Base-by-base conservation (phyloP, 352 stramenopile genomes). In the Elongisporangium anandrum region DNA sequence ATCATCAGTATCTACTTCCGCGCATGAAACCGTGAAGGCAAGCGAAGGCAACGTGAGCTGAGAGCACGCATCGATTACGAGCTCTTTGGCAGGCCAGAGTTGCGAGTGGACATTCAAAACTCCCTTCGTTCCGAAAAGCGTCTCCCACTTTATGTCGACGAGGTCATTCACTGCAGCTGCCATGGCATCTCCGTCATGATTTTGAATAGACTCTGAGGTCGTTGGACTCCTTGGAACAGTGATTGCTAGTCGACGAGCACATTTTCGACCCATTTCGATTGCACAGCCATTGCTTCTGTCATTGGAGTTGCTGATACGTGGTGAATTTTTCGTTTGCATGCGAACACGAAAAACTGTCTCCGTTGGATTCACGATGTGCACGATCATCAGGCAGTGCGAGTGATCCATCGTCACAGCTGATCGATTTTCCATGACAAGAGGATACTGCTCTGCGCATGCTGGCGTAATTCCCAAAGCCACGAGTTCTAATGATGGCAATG, bases 351-450 rank as follows among this genome's bases (percentile, higher is more conserved):
- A 92, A 3, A 71, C 74, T 6, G 80, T 92, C 69, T 90, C 80
- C 0, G 80, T 90, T 0, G 79, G 83, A 61, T 92, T 92, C 23
- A 72, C 62, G 2, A 92, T 55, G 20, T 92, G 69, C 7, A 88
- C 64, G 6, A 85, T 54, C 21, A 87, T 61, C 26, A 74, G 47
- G 38, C 73, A 85, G 59, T 73, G 70, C 22, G 59, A 67, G 58
- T 88, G 71, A 57, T 92, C 79, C 49, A 77, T 79, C 48, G 66
- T 79, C 23, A 51, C 19, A 22, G 38, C 5, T n/a, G 55, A 39
- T 9, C 16, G 1, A 54, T 26, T 3, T 50, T 21, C 29, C 16
- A 26, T 23, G 21, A 21, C 48, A 6, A 16, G 22, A 21, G 59
- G 39, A 54, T 65, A 58, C 13, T 56, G 56, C 50, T 75, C 72